Conservation (phyloP, 2,329 filamentous ascomycete species). For the Trichoderma sp. region DNA sequence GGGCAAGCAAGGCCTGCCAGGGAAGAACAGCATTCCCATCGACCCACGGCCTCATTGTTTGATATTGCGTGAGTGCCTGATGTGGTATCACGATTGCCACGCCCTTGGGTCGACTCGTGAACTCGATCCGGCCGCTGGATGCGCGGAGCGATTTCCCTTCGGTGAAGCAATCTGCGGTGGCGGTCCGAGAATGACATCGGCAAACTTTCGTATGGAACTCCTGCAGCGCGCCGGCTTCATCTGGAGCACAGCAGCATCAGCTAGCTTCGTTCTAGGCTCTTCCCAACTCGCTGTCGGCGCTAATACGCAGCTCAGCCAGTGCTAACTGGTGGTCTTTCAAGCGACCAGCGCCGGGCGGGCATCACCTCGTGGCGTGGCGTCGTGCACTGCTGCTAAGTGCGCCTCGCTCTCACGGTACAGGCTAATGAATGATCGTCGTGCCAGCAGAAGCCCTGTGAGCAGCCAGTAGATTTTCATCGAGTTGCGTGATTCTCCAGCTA, state of each 20-base stretch:
- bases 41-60: not conserved
- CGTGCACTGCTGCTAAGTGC: slow-evolving; percentile 6
- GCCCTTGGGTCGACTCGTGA: not conserved
- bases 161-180: slow-evolving; percentile 13
- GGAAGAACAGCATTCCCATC: not conserved
- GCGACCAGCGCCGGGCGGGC: slow-evolving; percentile 13
- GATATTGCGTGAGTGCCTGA: not conserved
- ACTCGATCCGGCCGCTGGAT: not conserved
- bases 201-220: slow-evolving; percentile 20
- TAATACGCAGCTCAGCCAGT: slow-evolving; percentile 3
- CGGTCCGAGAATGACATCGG: slow-evolving; percentile 16
- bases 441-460: slow-evolving; percentile 17
- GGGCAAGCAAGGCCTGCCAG: not conserved
- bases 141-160: not conserved
- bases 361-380: slow-evolving; percentile 23
- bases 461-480: slow-evolving; percentile 22
- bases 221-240: slow-evolving; percentile 18
- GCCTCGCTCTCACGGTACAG: slow-evolving; percentile 13
- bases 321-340: slow-evolving; percentile 10
- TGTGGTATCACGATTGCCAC: not conserved
- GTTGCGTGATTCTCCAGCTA: slow-evolving; percentile 21
- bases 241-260: slow-evolving; percentile 13
- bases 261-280: slow-evolving; percentile 23
- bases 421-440: slow-evolving; percentile 26
- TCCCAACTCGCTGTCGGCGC: slow-evolving; percentile 1